phyloP scores from a whole-genome alignment of 805 yeast genomes.

The Myxozyma udenii region DNA sequence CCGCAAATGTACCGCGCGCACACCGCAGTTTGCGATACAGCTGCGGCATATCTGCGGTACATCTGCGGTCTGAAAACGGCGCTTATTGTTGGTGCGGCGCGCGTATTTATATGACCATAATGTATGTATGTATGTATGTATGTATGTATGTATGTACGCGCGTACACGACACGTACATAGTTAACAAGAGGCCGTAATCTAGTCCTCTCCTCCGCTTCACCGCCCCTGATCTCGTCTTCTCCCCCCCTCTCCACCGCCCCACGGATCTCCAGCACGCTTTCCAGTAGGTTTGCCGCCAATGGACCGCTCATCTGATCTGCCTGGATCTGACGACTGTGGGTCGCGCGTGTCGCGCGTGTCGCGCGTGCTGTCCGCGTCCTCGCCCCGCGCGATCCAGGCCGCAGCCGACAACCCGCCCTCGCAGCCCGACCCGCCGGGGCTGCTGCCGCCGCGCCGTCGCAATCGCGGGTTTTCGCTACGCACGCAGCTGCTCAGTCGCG shows the following conservation, averaged over 20 bases:
- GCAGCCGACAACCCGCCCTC: too few relatives aligned
- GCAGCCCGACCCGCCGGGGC: not conserved
- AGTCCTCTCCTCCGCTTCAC: not conserved
- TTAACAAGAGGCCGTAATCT: too few relatives aligned
- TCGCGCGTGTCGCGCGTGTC: too few relatives aligned
- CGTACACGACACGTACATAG: too few relatives aligned
- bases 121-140: too few relatives aligned
- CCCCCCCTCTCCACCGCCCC: not conserved
- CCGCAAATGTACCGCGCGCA: not conserved
- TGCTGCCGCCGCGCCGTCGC: slow-evolving; percentile 7
- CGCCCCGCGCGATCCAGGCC: not conserved
- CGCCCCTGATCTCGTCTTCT: not conserved
- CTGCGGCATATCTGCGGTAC: not conserved
- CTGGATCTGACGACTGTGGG: too few relatives aligned
- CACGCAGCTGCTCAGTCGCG: slow-evolving; percentile 58
- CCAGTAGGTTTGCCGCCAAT: not conserved
- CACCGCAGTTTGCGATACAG: not conserved
- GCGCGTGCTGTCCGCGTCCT: not conserved
- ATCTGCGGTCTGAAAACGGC: too few relatives aligned
- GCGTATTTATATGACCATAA: too few relatives aligned
- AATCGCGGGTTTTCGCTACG: slow-evolving; percentile 62
- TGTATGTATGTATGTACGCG: too few relatives aligned
- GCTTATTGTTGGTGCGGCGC: too few relatives aligned
- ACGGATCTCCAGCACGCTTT: not conserved
- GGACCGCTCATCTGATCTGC: not conserved